Evolutionary conservation across 2,329 filamentous ascomycete species (phyloP).

Genomic region (Colletotrichum chlorophyti): DNA sequence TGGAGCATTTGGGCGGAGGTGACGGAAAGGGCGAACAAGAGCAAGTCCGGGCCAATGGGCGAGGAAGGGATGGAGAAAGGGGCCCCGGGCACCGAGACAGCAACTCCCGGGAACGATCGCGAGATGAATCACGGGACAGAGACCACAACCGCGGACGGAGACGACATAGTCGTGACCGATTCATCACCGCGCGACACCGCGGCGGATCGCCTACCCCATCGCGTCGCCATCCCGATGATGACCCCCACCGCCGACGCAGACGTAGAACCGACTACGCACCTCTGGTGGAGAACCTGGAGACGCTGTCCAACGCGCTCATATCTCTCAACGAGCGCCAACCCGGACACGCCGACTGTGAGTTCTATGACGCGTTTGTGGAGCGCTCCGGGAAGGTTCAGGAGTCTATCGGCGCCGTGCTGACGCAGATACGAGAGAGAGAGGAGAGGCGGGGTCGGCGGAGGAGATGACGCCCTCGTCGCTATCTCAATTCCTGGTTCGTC

Average conservation of each 20-base stretch:
- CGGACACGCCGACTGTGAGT: constrained; percentile 26
- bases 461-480: not conserved
- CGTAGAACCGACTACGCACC: constrained; percentile 15
- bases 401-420: constrained; percentile 18
- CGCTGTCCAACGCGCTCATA: constrained; percentile 21
- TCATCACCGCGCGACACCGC: too few species aligned
- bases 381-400: constrained; percentile 24
- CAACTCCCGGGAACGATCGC: not conserved
- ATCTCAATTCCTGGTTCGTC: too few species aligned
- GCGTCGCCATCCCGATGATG: not conserved
- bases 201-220: not conserved
- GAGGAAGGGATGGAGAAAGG: not conserved
- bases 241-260: not conserved
- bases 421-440: constrained; percentile 26
- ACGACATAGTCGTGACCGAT: too few species aligned
- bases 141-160: not conserved
- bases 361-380: constrained; percentile 27
- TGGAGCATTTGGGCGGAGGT: constrained; percentile 9
- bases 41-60: not conserved
- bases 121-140: not conserved
- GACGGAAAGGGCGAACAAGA: not conserved
- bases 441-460: constrained; percentile 7
- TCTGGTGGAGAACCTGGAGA: constrained; percentile 18
- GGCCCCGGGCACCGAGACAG: not conserved
- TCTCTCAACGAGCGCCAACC: constrained; percentile 25